A percentile compares a stretch with the other conserved stretches of the same genome.
Conservation (phyloP, 768 basidiomycete species). For the Gautieria morchelliformis region DNA sequence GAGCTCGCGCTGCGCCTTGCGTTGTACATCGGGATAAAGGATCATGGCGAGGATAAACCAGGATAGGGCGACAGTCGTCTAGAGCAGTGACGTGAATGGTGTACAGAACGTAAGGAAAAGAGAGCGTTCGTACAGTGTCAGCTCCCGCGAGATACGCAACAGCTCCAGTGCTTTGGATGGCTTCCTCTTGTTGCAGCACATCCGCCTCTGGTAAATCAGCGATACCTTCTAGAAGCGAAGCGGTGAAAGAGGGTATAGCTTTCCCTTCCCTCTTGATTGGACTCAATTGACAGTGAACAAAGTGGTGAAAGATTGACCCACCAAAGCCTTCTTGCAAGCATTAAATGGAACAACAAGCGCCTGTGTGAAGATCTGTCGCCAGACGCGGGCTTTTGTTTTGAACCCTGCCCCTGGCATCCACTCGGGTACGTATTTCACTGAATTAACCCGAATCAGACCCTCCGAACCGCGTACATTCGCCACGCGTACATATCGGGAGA, state of each 20-base stretch:
- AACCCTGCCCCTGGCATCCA: no score
- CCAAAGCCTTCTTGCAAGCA: no score
- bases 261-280: neutral
- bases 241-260: neutral
- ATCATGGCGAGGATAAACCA: constrained; percentile 14
- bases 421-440: no score
- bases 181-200: neutral
- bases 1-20: constrained; percentile 14
- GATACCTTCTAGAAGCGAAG: neutral
- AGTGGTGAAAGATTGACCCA: neutral
- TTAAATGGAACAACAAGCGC: no score
- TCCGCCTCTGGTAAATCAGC: constrained; percentile 12
- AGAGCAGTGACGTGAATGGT: neutral
- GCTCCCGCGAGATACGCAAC: constrained; percentile 33
- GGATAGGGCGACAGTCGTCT: constrained; percentile 9
- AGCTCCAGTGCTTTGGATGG: constrained; percentile 28
- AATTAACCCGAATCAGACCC: no score
- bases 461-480: constrained; percentile 16
- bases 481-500: no score
- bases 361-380: no score
- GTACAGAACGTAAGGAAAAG: neutral
- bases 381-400: no score
- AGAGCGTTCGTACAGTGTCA: constrained; percentile 26
- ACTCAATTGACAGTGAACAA: no score
- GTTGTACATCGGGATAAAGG: constrained; percentile 13